These are phyloP conservation scores for Thamnidium elegans DNA, from an alignment of 192 early-diverging fungal species.

Conservation along the genomic window DNA sequence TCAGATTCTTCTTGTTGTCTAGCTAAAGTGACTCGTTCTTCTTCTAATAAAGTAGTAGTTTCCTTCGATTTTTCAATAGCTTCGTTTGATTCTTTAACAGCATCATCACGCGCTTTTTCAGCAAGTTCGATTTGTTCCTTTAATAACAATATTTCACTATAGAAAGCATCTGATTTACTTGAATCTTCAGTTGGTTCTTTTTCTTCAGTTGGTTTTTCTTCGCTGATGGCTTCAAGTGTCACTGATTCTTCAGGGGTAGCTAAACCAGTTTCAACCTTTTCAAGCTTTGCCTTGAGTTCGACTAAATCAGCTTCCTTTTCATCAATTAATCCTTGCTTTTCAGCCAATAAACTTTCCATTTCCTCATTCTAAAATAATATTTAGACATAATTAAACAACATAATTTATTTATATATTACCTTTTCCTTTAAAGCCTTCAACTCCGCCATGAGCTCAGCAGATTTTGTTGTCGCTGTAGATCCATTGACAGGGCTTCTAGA, in stretches of 20 bases:
- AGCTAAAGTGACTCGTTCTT: slow-evolving; percentile 8
- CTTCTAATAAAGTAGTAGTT: slow-evolving; percentile 15
- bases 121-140: background rate
- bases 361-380: slow-evolving; percentile 13
- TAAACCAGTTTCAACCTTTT: slow-evolving; percentile 1
- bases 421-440: slow-evolving; percentile 19
- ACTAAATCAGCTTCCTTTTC: slow-evolving; percentile 12
- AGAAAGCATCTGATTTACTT: background rate
- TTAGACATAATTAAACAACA: slow-evolving; percentile 3
- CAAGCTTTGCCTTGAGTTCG: slow-evolving; percentile 12
- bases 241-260: slow-evolving; percentile 8
- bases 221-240: slow-evolving; percentile 4
- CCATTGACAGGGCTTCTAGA: background rate
- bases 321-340: slow-evolving; percentile 1
- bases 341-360: slow-evolving; percentile 3
- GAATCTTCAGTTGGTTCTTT: background rate
- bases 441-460: slow-evolving; percentile 14
- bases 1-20: slow-evolving; percentile 20
- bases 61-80: slow-evolving; percentile 7
- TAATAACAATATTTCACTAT: background rate
- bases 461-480: background rate
- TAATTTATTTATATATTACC: slow-evolving; percentile 12
- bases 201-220: slow-evolving; percentile 1
- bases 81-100: slow-evolving; percentile 1
- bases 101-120: slow-evolving; percentile 1